Percentiles rank a stretch among this genome's conserved stretches.
Evolutionary conservation across 2,329 filamentous ascomycete species (phyloP).

Genomic region (Chalaropsis thielavioides): DNA sequence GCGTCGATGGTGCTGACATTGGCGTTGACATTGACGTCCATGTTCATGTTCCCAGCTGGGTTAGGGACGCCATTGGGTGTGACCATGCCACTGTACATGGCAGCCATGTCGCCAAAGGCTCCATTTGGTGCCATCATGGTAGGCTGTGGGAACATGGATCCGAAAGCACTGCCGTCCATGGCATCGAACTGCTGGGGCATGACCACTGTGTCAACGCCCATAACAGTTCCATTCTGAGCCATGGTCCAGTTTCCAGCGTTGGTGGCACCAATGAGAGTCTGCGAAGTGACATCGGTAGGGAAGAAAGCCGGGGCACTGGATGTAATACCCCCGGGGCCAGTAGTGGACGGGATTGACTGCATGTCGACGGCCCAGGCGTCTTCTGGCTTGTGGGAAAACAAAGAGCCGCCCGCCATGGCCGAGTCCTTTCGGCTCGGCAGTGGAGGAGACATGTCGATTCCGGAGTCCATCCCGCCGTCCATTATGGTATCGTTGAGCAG

Average conservation of each 20-base stretch:
- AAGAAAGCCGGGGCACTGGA: neutral
- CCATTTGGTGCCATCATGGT: conserved; percentile 35
- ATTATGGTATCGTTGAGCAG: conserved; percentile 12
- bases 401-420: conserved; percentile 33
- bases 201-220: conserved; percentile 41
- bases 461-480: conserved; percentile 35
- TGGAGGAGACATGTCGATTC: conserved; percentile 46
- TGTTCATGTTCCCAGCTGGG: conserved; percentile 24
- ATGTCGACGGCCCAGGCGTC: conserved; percentile 47
- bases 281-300: neutral
- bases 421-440: conserved; percentile 51
- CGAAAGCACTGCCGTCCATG: conserved; percentile 36
- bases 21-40: conserved; percentile 4
- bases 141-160: conserved; percentile 40
- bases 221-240: neutral
- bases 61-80: conserved; percentile 25
- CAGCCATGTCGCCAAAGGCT: conserved; percentile 38
- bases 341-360: conserved; percentile 49
- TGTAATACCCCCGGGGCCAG: conserved; percentile 27
- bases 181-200: conserved; percentile 53
- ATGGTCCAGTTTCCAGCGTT: conserved; percentile 49
- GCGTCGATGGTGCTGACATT: conserved; percentile 34
- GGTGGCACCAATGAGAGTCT: conserved; percentile 23
- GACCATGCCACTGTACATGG: conserved; percentile 37
- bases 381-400: conserved; percentile 52